Evolutionary conservation across 73 alveolate genomes (phyloP).

Genomic region (Paramecium pentaurelia): DNA sequence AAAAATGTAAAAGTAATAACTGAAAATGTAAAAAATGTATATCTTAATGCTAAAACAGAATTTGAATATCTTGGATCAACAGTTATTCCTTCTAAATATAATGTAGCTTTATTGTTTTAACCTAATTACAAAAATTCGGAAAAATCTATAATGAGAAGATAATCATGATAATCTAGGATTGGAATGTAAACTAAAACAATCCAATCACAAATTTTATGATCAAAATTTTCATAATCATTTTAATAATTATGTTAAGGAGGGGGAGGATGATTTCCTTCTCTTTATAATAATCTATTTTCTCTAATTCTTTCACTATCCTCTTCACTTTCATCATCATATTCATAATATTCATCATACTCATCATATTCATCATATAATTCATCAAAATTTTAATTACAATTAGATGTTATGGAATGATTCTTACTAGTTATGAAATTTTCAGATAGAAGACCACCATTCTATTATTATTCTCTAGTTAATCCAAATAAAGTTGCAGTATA

Average conservation of each 20-base stretch:
- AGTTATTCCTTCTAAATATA: neutral
- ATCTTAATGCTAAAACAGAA: neutral
- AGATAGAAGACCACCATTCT: neutral
- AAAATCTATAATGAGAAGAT: neutral
- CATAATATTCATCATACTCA: neutral
- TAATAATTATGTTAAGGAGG: neutral
- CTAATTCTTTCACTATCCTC: neutral
- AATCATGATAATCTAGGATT: neutral
- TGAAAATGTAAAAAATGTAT: neutral
- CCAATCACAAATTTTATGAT: neutral
- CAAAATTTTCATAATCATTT: neutral
- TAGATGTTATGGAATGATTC: neutral
- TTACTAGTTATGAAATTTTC: neutral
- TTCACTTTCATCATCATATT: neutral
- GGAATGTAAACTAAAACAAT: neutral
- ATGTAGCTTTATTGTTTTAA: neutral
- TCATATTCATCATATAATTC: neutral
- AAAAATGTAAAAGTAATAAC: neutral
- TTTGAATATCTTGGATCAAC: neutral
- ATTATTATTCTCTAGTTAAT: neutral
- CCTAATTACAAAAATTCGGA: neutral
- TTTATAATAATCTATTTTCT: neutral
- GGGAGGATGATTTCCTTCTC: neutral
- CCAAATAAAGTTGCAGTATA: slow-evolving; percentile 6
- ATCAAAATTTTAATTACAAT: neutral